Conservation (phyloP, 495 filamentous ascomycete genomes). For the Xylaria cubensis region DNA sequence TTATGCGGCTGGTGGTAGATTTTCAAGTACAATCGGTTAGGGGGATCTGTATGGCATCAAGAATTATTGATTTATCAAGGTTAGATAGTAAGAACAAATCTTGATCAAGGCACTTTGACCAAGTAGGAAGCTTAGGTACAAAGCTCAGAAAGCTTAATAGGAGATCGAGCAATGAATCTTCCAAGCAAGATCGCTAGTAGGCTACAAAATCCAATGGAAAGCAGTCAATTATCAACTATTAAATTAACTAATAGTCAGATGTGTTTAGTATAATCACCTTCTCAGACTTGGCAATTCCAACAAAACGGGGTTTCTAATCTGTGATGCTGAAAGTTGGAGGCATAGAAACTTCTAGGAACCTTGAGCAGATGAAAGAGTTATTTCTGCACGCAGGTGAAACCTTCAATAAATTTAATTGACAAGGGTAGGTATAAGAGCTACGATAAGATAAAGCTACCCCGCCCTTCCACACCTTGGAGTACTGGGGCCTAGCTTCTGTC, state of each 20-base stretch:
- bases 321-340: background rate
- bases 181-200: background rate
- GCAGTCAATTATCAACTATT: background rate
- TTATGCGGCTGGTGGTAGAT: background rate
- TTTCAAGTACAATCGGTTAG: background rate
- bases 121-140: too few species aligned
- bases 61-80: background rate
- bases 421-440: conserved; percentile 19
- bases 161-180: background rate
- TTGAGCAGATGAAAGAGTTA: background rate
- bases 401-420: background rate
- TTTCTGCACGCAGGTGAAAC: background rate
- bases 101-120: too few species aligned
- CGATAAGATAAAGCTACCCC: conserved; percentile 49
- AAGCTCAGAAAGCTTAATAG: too few species aligned
- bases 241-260: background rate
- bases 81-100: background rate
- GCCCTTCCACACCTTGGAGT: conserved; percentile 27
- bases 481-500: background rate
- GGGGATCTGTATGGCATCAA: background rate
- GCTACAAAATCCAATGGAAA: background rate
- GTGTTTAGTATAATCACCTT: background rate
- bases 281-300: background rate
- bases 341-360: conserved; percentile 2
- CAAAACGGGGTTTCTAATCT: background rate